These are phyloP conservation scores for Miscanthus lutarioriparius DNA, from an alignment of 176 grass and related monocot species.

Conservation along the genomic window DNA sequence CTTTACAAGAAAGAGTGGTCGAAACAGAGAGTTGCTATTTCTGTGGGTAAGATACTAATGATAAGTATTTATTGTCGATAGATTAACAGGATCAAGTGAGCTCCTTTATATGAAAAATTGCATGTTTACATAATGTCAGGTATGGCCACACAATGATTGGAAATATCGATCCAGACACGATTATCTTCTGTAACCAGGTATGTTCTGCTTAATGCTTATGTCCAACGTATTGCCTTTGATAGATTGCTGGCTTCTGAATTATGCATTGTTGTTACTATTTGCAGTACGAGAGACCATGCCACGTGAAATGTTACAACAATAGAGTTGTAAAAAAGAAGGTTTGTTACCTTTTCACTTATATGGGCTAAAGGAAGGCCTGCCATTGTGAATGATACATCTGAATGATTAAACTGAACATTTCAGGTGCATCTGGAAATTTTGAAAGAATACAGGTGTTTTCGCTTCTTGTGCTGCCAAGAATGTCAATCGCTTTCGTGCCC, in stretches of 20 bases:
- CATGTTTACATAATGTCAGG: constrained; percentile 47
- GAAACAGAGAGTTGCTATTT: constrained; percentile 50
- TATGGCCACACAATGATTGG: constrained; percentile 38
- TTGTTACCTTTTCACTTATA: constrained; percentile 33
- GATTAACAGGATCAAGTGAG: constrained; percentile 22
- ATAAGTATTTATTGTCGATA: constrained; percentile 24
- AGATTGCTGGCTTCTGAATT: constrained; percentile 31
- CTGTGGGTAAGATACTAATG: constrained; percentile 57
- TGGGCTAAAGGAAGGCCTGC: constrained; percentile 3
- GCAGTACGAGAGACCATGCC: constrained; percentile 72
- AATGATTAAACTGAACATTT: constrained; percentile 33
- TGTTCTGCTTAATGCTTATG: constrained; percentile 21
- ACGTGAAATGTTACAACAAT: constrained; percentile 59
- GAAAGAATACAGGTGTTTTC: constrained; percentile 40
- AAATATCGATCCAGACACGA: constrained; percentile 37
- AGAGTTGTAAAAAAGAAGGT: constrained; percentile 33
- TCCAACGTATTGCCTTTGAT: constrained; percentile 20
- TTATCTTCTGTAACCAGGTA: constrained; percentile 84
- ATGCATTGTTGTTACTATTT: constrained; percentile 36
- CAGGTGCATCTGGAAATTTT: constrained; percentile 46
- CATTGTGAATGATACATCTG: constrained; percentile 31
- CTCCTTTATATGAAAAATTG: constrained; percentile 31
- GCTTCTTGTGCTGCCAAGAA: constrained; percentile 43
- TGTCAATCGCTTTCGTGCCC: constrained; percentile 39
- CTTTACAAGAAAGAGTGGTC: constrained; percentile 47